Base-by-base conservation (phyloP, 2,329 filamentous ascomycete species). In the Apiospora rasikravindrae region DNA sequence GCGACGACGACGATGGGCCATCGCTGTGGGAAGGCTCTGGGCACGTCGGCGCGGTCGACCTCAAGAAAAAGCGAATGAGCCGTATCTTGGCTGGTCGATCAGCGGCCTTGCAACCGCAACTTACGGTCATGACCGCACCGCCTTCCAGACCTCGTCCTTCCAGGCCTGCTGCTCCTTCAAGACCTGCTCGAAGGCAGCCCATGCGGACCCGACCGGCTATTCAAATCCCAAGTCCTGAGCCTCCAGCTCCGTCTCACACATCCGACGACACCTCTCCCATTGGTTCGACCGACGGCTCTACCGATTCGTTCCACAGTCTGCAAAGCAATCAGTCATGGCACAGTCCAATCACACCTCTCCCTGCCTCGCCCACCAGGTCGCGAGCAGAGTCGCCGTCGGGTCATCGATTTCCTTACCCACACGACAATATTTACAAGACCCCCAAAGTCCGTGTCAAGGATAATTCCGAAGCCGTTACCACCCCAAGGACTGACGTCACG, bases 241-340 rank as follows among this genome's bases (percentile, higher is more conserved):
- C 19, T n/a, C 40, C 57, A 19, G 40, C 76, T 69, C 64, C 73
- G 61, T 70, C 77, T 42, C 73, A 78, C 67, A 78, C 78, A 45
- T 76, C 79, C 14, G 76, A 80, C 44, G 79, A 81, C 45, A 76
- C 80, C n/a, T 88, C 87, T 13, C 84, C 86, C 5, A 83, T 83
- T 42, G 83, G 78, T 47, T 85, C 85, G 16, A 79, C 84, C 22
- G 88, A 88, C 42, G 83, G 78, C 45, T 85, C 85, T 19, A 79
- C 84, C 22, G 88, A 88, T 70, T 89, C 88, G 0, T 89, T 90
- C 73, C 87, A 88, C 76, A 88, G 85, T n/a, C 57, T 64, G 14
- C 57, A 64, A 40, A 64, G 57, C 71, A 82, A 85, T 6, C 83
- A 87, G 73, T 87, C 87, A 11, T 88, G 86, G 86, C 83, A 86